These are phyloP conservation scores for Ophiostoma sp. DNA, from an alignment of 2,329 filamentous ascomycete species.

Conservation along the genomic window DNA sequence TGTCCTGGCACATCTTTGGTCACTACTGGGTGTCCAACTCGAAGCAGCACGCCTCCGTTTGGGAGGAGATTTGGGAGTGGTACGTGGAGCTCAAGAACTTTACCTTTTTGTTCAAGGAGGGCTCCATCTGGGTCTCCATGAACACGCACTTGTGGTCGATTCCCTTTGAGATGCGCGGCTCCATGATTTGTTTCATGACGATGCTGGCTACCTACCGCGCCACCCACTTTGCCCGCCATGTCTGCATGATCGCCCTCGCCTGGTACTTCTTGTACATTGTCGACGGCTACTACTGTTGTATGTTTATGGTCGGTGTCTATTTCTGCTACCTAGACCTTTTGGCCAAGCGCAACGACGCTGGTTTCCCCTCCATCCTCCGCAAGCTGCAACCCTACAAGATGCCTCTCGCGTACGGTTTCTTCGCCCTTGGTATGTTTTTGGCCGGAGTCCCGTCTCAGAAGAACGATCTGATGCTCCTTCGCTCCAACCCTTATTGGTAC, in stretches of 20 bases:
- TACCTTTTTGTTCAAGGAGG: conserved; percentile 63
- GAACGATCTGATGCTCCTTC: conserved; percentile 49
- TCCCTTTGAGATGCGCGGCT: conserved; percentile 63
- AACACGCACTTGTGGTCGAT: conserved; percentile 65
- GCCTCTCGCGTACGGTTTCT: conserved; percentile 53
- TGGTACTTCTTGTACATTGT: conserved; percentile 68
- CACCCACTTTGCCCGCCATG: conserved; percentile 55
- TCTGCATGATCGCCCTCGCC: conserved; percentile 54
- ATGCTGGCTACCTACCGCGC: conserved; percentile 58
- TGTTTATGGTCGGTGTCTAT: conserved; percentile 63
- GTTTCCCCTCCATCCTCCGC: conserved; percentile 53
- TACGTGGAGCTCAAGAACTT: conserved; percentile 66
- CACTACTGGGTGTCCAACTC: conserved; percentile 44
- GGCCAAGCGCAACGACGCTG: conserved; percentile 41
- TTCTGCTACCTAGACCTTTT: conserved; percentile 62
- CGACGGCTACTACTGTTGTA: conserved; percentile 62
- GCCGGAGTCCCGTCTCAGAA: conserved; percentile 60
- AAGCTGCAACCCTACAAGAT: conserved; percentile 50
- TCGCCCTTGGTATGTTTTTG: conserved; percentile 56
- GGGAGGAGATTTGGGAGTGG: conserved; percentile 52
- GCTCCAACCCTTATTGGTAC: conserved; percentile 60
- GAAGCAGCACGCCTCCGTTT: conserved; percentile 43
- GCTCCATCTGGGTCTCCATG: conserved; percentile 58
- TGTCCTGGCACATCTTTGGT: conserved; percentile 54
- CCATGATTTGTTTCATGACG: conserved; percentile 61